phyloP scores from a whole-genome alignment of 306 rosid species.

The Gillenia trifoliata region DNA sequence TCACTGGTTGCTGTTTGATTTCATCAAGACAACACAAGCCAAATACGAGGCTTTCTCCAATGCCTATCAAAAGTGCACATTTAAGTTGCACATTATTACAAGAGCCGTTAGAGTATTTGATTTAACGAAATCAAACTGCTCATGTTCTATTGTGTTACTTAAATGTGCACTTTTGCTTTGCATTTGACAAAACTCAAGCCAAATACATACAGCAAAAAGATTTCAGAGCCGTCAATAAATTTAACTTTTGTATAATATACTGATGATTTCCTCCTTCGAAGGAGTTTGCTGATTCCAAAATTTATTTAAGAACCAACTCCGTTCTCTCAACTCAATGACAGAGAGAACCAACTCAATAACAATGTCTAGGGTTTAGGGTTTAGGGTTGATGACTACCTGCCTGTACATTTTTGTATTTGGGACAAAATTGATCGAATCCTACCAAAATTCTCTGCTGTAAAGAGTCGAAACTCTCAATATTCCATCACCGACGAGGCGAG shows the following conservation, averaged over 20 bases:
- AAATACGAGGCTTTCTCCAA: not conserved
- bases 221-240: too few species aligned
- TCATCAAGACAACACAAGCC: not conserved
- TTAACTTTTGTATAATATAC: not conserved
- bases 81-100: not conserved
- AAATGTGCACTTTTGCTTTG: too few species aligned
- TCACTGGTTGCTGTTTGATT: not conserved
- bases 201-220: not conserved
- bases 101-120: too few species aligned
- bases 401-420: not conserved
- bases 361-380: too few species aligned
- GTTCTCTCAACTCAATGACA: not conserved
- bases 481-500: constrained; percentile 57
- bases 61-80: not conserved
- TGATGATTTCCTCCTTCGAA: not conserved
- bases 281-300: not conserved
- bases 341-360: not conserved
- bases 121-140: too few species aligned
- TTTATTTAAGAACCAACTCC: not conserved
- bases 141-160: too few species aligned
- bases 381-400: too few species aligned
- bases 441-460: not conserved
- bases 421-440: not conserved
- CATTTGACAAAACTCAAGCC: not conserved
- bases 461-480: constrained; percentile 34